Evolutionary conservation across 2,329 filamentous ascomycete species (phyloP).

Genomic region (Pochonia chlamydosporia): DNA sequence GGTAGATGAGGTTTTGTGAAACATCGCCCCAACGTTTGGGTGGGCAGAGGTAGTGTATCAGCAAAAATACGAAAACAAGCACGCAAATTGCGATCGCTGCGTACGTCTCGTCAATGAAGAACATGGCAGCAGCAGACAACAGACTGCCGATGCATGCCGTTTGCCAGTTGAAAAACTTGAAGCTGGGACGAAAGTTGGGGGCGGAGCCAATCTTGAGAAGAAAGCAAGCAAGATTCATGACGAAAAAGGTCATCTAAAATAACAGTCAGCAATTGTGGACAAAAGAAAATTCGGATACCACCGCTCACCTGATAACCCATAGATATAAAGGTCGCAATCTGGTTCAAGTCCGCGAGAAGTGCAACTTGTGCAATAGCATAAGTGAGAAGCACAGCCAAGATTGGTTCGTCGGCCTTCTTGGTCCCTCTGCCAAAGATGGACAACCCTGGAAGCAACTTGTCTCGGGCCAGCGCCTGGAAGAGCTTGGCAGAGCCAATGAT

Average conservation of each 20-base stretch:
- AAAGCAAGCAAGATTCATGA: conserved; percentile 84
- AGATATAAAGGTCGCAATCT: conserved; percentile 83
- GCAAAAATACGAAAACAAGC: conserved; percentile 68
- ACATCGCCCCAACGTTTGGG: conserved; percentile 90
- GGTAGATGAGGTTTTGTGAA: conserved; percentile 80
- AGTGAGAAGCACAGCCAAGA: conserved; percentile 70
- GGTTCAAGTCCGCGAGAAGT: conserved; percentile 77
- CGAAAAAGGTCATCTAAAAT: conserved; percentile 73
- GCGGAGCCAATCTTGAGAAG: conserved; percentile 81
- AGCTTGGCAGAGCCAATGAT: conserved; percentile 81
- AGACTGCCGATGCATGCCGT: conserved; percentile 70
- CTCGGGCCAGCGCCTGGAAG: conserved; percentile 74
- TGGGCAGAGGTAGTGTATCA: conserved; percentile 81
- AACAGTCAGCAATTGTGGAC: not conserved
- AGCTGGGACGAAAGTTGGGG: conserved; percentile 82
- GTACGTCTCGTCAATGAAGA: conserved; percentile 80
- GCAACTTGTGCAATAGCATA: conserved; percentile 72
- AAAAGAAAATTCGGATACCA: not conserved
- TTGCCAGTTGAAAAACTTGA: conserved; percentile 85
- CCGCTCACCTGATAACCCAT: conserved; percentile 71
- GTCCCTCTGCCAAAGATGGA: conserved; percentile 70
- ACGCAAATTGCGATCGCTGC: conserved; percentile 69
- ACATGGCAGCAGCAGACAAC: conserved; percentile 77
- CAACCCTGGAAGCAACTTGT: conserved; percentile 72
- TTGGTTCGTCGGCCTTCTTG: conserved; percentile 65